phyloP scores from a whole-genome alignment of 768 basidiomycete genomes.

The Amanita brunnescens region DNA sequence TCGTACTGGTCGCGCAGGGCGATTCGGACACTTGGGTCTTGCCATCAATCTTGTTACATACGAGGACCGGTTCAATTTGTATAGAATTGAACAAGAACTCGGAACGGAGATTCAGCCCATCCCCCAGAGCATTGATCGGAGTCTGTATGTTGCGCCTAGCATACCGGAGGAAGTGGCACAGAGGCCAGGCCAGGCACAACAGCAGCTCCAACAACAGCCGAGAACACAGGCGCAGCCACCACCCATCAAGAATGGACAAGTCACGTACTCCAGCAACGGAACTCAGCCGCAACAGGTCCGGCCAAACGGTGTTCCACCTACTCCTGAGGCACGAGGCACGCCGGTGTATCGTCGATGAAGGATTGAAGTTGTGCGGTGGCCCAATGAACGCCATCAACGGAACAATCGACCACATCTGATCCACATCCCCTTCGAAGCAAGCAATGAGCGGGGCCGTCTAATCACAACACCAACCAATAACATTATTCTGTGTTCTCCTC shows the following conservation, averaged over 20 bases:
- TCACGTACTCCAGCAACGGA: conserved; percentile 29
- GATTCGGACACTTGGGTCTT: conserved; percentile 93
- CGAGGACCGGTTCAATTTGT: conserved; percentile 96
- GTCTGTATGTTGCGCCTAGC: conserved; percentile 84
- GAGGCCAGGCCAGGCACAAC: conserved; percentile 23
- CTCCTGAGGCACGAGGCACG: conserved; percentile 18
- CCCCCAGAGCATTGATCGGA: conserved; percentile 83
- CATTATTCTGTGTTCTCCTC: neutral
- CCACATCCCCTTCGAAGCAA: conserved; percentile 1
- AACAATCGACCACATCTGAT: neutral
- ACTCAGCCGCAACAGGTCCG: conserved; percentile 13
- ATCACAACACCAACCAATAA: conserved; percentile 1
- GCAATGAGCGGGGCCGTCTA: conserved; percentile 1
- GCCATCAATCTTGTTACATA: conserved; percentile 98
- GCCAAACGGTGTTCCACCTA: conserved; percentile 12
- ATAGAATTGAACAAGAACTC: conserved; percentile 96
- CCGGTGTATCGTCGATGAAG: conserved; percentile 30
- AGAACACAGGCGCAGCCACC: conserved; percentile 7
- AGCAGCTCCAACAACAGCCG: conserved; percentile 20
- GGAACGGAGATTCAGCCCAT: conserved; percentile 98
- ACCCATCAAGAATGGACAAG: conserved; percentile 15
- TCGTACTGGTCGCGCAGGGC: conserved; percentile 94
- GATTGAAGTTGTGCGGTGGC: neutral
- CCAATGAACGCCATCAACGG: neutral
- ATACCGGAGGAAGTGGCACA: conserved; percentile 33